Evolutionary conservation across 1,284 basidiomycete genomes (phyloP), one percentile per base, ranked within the genome.

Genomic region (Microbotryum lychnidis-dioicae): DNA sequence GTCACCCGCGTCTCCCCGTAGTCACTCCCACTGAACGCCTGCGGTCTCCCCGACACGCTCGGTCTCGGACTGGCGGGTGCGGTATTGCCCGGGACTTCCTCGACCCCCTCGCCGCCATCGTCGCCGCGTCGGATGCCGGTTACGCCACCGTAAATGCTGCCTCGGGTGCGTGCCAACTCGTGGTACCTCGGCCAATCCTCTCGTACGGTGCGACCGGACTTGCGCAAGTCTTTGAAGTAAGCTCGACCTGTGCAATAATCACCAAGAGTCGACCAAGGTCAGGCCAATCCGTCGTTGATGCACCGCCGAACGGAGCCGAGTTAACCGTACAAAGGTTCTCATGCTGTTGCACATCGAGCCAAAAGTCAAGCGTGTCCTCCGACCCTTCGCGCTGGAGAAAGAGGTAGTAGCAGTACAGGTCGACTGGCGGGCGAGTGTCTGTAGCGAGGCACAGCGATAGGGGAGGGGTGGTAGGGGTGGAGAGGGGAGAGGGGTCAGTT

Each of bases 151-250:
- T 97, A 97, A 66, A 92, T 91, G 23, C 86, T 89, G 12, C 91
- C 91, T 45, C 89, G 79, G 60, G 87, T 80, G 53, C 88, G 83
- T 21, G 91, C 91, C 73, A 91, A 90, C 68, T 88, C 84, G 82
- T 89, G 93, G 73, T 93, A 97, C 74, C 93, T 89, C 6, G 94
- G 94, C 93, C 93, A 98, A 75, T 97, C 94, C 23, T 96, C 89
- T 74, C 87, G 86, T 71, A 97, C 87, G 10, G 86, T 84, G 46
- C 88, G 84, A 9, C 93, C 92, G 2, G 91, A 91, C 77, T 93
- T 91, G 72, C 89, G 86, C 64, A 98, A 82, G 75, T 97, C 94
- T 80, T 97, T 96, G 83, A 98, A 97, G 77, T 97, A 97, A 8
- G 93, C 94, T 63, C 92, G 83, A 77, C 93, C 66, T 67, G 58